These are phyloP conservation scores for Colletotrichum tabaci DNA, from an alignment of 2,329 filamentous ascomycete species.

Conservation along the genomic window DNA sequence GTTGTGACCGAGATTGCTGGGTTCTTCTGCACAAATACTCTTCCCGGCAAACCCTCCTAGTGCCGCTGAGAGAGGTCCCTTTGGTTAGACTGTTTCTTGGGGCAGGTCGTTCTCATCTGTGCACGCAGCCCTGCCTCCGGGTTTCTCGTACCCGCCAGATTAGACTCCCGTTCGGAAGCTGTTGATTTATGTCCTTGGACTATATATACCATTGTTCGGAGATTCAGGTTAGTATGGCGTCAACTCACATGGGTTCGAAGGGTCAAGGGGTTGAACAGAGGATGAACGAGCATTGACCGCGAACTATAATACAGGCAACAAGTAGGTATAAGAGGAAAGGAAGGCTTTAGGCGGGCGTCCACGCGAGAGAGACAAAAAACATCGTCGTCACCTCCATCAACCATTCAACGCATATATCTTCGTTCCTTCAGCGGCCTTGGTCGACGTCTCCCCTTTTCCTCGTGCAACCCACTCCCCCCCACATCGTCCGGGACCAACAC, in stretches of 20 bases:
- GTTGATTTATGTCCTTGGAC: no score
- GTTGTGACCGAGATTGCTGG: background rate
- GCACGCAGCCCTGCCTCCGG: background rate
- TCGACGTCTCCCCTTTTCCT: constrained; percentile 12
- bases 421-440: constrained; percentile 27
- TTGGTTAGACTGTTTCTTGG: background rate
- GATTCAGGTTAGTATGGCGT: background rate
- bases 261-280: constrained; percentile 38
- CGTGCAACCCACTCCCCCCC: background rate
- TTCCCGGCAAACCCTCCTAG: background rate
- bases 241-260: background rate
- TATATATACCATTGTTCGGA: background rate
- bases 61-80: background rate
- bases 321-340: constrained; percentile 43
- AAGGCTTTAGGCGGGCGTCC: constrained; percentile 37
- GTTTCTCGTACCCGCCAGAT: background rate
- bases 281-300: constrained; percentile 44
- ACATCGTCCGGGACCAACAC: constrained; percentile 19
- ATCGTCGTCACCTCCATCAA: constrained; percentile 35
- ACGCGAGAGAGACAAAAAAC: constrained; percentile 38
- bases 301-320: constrained; percentile 43
- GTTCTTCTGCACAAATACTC: background rate
- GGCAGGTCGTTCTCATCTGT: background rate
- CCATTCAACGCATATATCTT: constrained; percentile 38
- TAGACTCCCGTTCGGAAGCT: background rate